Evolutionary conservation across 371 early-diverging fungal genomes (phyloP).

Genomic region (Mucor saturninus): DNA sequence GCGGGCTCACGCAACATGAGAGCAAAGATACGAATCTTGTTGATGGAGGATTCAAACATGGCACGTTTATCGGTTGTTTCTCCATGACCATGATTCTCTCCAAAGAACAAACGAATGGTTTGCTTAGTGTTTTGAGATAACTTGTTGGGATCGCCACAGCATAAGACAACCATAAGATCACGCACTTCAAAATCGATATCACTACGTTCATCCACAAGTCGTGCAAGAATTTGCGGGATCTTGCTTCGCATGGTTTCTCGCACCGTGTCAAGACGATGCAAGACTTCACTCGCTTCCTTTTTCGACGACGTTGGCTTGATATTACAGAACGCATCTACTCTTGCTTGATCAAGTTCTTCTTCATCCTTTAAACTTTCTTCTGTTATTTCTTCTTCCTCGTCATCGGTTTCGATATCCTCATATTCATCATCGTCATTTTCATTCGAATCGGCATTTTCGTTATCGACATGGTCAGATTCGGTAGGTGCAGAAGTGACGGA

Average conservation of each 20-base stretch:
- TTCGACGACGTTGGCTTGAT: slow-evolving; percentile 21
- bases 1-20: slow-evolving; percentile 59
- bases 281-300: slow-evolving; percentile 44
- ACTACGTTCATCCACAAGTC: slow-evolving; percentile 60
- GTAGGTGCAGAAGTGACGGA: neutral
- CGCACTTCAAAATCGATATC: slow-evolving; percentile 67
- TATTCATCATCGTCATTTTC: slow-evolving; percentile 27
- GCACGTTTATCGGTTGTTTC: neutral
- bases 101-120: slow-evolving; percentile 16
- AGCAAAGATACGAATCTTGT: slow-evolving; percentile 61
- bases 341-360: slow-evolving; percentile 8
- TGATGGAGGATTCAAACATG: slow-evolving; percentile 19
- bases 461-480: neutral
- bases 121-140: slow-evolving; percentile 9
- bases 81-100: neutral
- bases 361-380: slow-evolving; percentile 17
- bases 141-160: slow-evolving; percentile 14
- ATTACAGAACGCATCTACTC: slow-evolving; percentile 14
- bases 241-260: slow-evolving; percentile 43
- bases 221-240: slow-evolving; percentile 53
- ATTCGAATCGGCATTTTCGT: slow-evolving; percentile 3
- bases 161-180: slow-evolving; percentile 45
- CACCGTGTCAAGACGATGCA: slow-evolving; percentile 41
- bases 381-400: slow-evolving; percentile 10
- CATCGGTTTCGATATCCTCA: slow-evolving; percentile 24